These are phyloP conservation scores for Coemansia erecta DNA, from an alignment of 192 early-diverging fungal species.

Conservation along the genomic window DNA sequence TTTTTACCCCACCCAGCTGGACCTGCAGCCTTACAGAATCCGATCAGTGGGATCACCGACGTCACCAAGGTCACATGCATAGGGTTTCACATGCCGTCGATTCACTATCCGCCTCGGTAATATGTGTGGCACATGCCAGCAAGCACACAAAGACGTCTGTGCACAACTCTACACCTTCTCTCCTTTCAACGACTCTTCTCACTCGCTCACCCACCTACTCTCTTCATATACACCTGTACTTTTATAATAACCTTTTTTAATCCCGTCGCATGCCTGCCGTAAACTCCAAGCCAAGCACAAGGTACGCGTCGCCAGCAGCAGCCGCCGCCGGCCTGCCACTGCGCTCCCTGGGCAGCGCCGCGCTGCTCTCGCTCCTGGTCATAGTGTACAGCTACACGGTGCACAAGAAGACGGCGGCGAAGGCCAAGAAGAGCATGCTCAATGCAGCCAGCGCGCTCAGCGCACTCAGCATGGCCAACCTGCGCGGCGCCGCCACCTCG, in stretches of 20 bases:
- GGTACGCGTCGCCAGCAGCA: too few relatives aligned
- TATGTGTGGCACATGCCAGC: too few relatives aligned
- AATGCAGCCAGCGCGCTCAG: constrained; percentile 26
- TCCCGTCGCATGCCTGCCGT: constrained; percentile 17
- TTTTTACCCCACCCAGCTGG: too few relatives aligned
- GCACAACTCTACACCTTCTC: too few relatives aligned
- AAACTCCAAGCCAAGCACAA: constrained; percentile 18
- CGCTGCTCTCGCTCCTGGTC: constrained; percentile 28
- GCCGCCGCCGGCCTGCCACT: constrained; percentile 19
- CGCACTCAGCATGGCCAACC: constrained; percentile 38
- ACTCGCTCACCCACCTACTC: too few relatives aligned
- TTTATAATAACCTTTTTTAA: neutral
- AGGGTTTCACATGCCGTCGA: too few relatives aligned
- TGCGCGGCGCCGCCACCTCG: constrained; percentile 22
- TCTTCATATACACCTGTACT: too few relatives aligned
- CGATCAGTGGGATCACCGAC: too few relatives aligned
- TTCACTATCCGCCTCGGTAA: too few relatives aligned
- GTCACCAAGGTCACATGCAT: too few relatives aligned
- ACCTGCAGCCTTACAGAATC: too few relatives aligned
- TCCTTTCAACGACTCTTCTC: neutral
- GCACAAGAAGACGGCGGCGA: constrained; percentile 39
- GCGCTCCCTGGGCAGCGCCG: constrained; percentile 37
- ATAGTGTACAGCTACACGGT: constrained; percentile 50
- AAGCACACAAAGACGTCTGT: too few relatives aligned
- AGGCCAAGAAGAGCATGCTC: constrained; percentile 44